These are phyloP conservation scores for Pichia membranifaciens DNA, from an alignment of 805 yeast genomes.

Conservation along the genomic window DNA sequence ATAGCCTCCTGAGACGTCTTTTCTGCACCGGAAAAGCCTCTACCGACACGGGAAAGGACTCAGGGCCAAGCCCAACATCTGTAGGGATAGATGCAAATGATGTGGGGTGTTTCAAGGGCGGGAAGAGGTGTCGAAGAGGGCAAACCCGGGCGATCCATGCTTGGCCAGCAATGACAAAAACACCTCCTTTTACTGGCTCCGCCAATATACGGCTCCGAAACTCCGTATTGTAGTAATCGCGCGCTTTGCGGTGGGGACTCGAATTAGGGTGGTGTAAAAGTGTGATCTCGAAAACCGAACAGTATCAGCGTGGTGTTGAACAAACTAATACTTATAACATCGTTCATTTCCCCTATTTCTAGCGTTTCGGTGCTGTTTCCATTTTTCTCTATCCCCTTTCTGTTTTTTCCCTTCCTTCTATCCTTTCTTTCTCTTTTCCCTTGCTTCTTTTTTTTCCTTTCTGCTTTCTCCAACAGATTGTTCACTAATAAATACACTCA, in stretches of 20 bases:
- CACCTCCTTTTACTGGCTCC: neutral
- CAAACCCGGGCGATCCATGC: neutral
- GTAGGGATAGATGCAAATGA: too few relatives aligned
- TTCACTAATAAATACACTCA: neutral
- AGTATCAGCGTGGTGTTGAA: too few relatives aligned
- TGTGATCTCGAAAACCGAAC: neutral
- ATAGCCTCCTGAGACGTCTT: too few relatives aligned
- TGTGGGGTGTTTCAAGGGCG: too few relatives aligned
- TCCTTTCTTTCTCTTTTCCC: neutral
- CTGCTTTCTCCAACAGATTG: slow-evolving; percentile 3
- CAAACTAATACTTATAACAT: neutral
- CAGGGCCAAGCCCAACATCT: too few relatives aligned
- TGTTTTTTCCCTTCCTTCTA: neutral
- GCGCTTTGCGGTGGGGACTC: too few relatives aligned
- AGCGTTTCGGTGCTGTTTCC: neutral
- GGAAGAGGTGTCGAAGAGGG: neutral
- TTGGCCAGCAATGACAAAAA: neutral
- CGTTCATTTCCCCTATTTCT: slow-evolving; percentile 3
- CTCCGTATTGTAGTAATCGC: slow-evolving; percentile 1
- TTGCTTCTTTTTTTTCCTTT: neutral
- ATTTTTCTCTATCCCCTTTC: neutral
- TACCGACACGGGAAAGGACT: too few relatives aligned
- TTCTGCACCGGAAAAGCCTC: too few relatives aligned
- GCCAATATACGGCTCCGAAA: slow-evolving; percentile 5
- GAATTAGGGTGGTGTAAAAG: neutral